These are phyloP conservation scores for Suhomyces sp. DNA, from an alignment of 805 yeast species.

Conservation along the genomic window DNA sequence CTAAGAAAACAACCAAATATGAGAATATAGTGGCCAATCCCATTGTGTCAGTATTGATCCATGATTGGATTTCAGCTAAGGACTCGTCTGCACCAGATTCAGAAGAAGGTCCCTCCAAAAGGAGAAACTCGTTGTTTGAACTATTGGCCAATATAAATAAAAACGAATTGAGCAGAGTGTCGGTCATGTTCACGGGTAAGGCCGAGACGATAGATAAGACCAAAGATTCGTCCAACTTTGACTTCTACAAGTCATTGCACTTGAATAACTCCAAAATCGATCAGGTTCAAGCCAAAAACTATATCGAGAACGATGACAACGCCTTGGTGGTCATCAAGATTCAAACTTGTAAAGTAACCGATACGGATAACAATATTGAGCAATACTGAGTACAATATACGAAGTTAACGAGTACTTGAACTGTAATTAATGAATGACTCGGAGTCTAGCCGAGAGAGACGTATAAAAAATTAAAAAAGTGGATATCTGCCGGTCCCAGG, in stretches of 20 bases:
- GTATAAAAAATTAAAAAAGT: background rate
- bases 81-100: conserved; percentile 12
- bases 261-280: conserved; percentile 68
- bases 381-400: conserved; percentile 22
- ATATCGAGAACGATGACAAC: conserved; percentile 53
- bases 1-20: conserved; percentile 70
- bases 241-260: conserved; percentile 61
- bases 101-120: conserved; percentile 9
- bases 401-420: too few relatives aligned
- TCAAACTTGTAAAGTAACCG: conserved; percentile 74
- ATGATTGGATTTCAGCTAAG: conserved; percentile 82
- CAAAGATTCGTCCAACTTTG: conserved; percentile 44
- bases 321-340: conserved; percentile 67
- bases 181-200: conserved; percentile 77
- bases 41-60: conserved; percentile 77
- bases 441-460: too few relatives aligned
- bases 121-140: conserved; percentile 33
- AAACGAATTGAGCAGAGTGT: conserved; percentile 71
- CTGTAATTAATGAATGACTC: too few relatives aligned
- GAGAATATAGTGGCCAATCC: conserved; percentile 69
- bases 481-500: conserved; percentile 17
- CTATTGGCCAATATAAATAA: conserved; percentile 76
- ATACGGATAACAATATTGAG: conserved; percentile 61
- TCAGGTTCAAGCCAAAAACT: conserved; percentile 54
- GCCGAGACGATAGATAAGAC: conserved; percentile 51